Evolutionary conservation across 495 filamentous ascomycete genomes (phyloP).

Genomic region (Arthonia radiata): DNA sequence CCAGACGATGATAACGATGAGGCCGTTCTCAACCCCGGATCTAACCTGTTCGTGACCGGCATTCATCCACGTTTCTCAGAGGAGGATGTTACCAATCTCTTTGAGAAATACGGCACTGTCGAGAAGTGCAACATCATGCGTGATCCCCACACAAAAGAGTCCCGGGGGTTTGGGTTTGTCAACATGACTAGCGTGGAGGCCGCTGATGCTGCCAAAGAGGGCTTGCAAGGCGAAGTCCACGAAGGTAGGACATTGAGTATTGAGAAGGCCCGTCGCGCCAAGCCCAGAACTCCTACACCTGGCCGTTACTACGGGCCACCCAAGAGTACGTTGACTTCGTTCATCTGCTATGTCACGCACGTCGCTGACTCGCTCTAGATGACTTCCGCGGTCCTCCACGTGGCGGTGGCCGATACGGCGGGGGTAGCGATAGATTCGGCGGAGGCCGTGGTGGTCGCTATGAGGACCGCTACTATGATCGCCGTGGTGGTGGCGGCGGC

Average conservation of each 20-base stretch:
- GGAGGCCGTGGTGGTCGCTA: conserved; percentile 23
- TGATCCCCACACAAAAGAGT: conserved; percentile 93
- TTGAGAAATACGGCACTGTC: conserved; percentile 94
- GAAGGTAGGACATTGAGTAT: conserved; percentile 94
- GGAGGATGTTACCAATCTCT: conserved; percentile 74
- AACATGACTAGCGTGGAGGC: conserved; percentile 90
- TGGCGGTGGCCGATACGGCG: conserved; percentile 25
- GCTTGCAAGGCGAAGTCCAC: conserved; percentile 79
- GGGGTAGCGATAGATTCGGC: conserved; percentile 23
- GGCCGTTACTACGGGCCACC: conserved; percentile 98
- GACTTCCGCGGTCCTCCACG: conserved; percentile 32
- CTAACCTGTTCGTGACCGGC: conserved; percentile 96
- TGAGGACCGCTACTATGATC: conserved; percentile 17
- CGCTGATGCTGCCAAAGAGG: conserved; percentile 90
- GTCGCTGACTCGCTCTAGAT: conserved; percentile 18
- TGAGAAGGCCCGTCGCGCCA: conserved; percentile 89
- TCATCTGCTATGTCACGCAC: neutral
- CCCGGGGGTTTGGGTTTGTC: conserved; percentile 96
- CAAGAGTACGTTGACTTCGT: conserved; percentile 31
- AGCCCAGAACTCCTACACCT: conserved; percentile 85
- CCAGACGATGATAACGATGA: conserved; percentile 60
- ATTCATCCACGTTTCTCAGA: conserved; percentile 89
- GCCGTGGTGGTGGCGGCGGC: conserved; percentile 6
- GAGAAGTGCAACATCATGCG: conserved; percentile 99
- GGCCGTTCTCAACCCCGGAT: conserved; percentile 68